Percentiles rank a stretch among this genome's conserved stretches.
Conservation (phyloP, 2,329 filamentous ascomycete species). For the Exophiala dermatitidis region DNA sequence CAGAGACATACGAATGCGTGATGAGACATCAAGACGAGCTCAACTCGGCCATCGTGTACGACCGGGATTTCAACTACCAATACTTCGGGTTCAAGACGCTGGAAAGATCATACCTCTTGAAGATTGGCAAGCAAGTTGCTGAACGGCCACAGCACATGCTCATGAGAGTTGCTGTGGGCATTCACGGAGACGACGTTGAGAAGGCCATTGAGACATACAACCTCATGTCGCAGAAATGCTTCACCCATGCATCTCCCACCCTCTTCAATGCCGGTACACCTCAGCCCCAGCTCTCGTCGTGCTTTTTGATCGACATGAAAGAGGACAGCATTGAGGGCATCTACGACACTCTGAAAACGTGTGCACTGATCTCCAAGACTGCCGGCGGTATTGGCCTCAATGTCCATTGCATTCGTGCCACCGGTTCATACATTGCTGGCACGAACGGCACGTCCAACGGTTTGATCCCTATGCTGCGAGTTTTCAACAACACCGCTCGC, state of each 20-base stretch:
- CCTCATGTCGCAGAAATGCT: slow-evolving; percentile 97
- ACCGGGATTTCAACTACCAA: slow-evolving; percentile 99
- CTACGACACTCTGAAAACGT: slow-evolving; percentile 98
- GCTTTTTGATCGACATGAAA: slow-evolving; percentile 99
- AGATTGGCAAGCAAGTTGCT: slow-evolving; percentile 90
- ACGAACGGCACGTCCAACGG: slow-evolving; percentile 98
- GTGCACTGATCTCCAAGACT: slow-evolving; percentile 99
- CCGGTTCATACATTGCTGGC: slow-evolving; percentile 94
- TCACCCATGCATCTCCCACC: slow-evolving; percentile 95
- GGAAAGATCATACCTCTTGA: slow-evolving; percentile 93
- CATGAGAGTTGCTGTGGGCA: slow-evolving; percentile 96
- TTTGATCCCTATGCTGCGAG: slow-evolving; percentile 93
- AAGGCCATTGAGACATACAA: slow-evolving; percentile 96
- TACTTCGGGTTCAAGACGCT: slow-evolving; percentile 99
- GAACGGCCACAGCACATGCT: slow-evolving; percentile 99
- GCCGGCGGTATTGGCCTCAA: slow-evolving; percentile 97
- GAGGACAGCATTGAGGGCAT: slow-evolving; percentile 99
- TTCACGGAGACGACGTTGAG: slow-evolving; percentile 92
- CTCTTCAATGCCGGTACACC: slow-evolving; percentile 97
- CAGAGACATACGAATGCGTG: slow-evolving; percentile 82
- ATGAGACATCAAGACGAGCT: slow-evolving; percentile 96
- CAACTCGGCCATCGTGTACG: slow-evolving; percentile 97
- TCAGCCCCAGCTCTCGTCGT: slow-evolving; percentile 88
- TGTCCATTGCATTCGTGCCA: slow-evolving; percentile 91
- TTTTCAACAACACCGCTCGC: slow-evolving; percentile 98